Evolutionary conservation across 225 moss, liverwort and hornwort genomes (phyloP).

Genomic region (Straminergon stramineum): DNA sequence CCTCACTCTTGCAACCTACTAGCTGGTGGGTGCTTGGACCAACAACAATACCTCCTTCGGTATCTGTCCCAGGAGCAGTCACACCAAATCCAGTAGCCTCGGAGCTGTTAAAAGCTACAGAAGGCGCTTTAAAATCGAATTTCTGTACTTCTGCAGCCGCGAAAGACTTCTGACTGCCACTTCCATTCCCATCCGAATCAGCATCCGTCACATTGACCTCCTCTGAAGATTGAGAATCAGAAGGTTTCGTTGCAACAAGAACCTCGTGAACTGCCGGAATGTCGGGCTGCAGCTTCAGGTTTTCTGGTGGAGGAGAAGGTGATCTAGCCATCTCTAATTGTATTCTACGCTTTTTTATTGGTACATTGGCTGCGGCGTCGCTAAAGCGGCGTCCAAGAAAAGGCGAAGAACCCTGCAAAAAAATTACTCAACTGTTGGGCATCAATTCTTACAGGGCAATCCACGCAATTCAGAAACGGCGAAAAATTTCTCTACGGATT

Average conservation of each 20-base stretch:
- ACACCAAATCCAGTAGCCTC: neutral
- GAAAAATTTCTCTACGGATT: neutral
- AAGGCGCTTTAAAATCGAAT: neutral
- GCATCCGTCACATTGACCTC: constrained; percentile 47
- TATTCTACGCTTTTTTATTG: constrained; percentile 95
- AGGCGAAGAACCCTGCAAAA: constrained; percentile 44
- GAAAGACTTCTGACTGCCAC: constrained; percentile 10
- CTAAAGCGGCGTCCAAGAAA: constrained; percentile 85
- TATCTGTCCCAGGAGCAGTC: neutral
- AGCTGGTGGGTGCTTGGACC: neutral
- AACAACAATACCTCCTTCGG: neutral
- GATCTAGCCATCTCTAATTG: constrained; percentile 81
- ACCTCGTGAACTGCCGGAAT: constrained; percentile 22
- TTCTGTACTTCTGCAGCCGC: neutral
- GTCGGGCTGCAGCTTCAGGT: constrained; percentile 24
- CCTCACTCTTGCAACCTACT: constrained; percentile 6
- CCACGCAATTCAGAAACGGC: neutral
- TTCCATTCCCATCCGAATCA: constrained; percentile 9
- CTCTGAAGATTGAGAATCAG: constrained; percentile 31
- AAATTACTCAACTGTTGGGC: neutral
- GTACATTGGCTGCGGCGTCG: constrained; percentile 87
- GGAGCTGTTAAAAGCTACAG: neutral
- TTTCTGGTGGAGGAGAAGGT: constrained; percentile 70
- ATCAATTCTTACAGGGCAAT: neutral
- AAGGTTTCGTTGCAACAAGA: constrained; percentile 6